These are phyloP conservation scores for Salvia splendens DNA, from an alignment of 257 asterid species.

Conservation along the genomic window DNA sequence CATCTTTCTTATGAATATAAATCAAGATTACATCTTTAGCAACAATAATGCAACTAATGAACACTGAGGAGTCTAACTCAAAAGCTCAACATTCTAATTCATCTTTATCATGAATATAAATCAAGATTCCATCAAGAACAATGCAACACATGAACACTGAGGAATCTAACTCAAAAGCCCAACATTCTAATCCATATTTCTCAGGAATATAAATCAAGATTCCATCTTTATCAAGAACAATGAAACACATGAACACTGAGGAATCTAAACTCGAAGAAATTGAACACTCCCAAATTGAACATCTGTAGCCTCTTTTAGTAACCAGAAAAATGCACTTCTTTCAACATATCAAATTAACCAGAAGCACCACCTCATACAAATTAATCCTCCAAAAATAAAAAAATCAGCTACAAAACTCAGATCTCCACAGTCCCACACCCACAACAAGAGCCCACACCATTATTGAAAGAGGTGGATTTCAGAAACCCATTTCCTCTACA, in stretches of 20 bases:
- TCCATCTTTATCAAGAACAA: constrained; percentile 32
- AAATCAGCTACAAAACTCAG: constrained; percentile 24
- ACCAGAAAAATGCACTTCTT: constrained; percentile 21
- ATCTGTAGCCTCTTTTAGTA: constrained; percentile 22
- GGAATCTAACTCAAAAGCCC: constrained; percentile 22
- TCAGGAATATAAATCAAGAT: not conserved
- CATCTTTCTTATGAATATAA: no score
- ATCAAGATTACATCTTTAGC: constrained; percentile 27
- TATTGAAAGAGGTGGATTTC: constrained; percentile 33
- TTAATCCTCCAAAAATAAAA: constrained; percentile 2
- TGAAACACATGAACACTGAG: constrained; percentile 12
- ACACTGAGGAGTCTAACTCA: constrained; percentile 22
- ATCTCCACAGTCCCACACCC: constrained; percentile 39
- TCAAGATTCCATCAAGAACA: constrained; percentile 26
- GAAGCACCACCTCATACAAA: constrained; percentile 1
- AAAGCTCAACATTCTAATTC: constrained; percentile 16
- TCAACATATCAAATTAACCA: constrained; percentile 5
- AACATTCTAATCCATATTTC: not conserved
- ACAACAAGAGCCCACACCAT: constrained; percentile 38
- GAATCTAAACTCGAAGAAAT: constrained; percentile 21
- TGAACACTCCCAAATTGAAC: constrained; percentile 21
- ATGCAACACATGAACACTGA: constrained; percentile 12
- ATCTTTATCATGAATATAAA: no score
- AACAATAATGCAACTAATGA: constrained; percentile 20
- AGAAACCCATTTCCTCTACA: constrained; percentile 29